phyloP scores from a whole-genome alignment of 371 early-diverging fungal genomes.

The Syncephalastrum monosporum region DNA sequence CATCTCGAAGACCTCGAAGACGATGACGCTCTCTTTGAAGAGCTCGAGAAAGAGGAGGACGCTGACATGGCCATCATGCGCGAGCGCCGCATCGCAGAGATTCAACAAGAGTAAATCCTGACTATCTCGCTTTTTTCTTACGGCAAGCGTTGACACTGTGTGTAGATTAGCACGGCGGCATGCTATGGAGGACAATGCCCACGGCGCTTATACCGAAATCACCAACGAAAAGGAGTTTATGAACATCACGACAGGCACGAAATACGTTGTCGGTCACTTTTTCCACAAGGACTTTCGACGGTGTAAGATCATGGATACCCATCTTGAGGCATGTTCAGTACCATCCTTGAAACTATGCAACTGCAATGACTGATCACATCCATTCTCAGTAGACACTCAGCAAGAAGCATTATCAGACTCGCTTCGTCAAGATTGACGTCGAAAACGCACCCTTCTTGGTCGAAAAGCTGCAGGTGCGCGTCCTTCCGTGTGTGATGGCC shows the following conservation, averaged over 20 bases:
- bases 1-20: slow-evolving; percentile 35
- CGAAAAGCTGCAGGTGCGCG: slow-evolving; percentile 80
- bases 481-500: slow-evolving; percentile 89
- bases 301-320: slow-evolving; percentile 92
- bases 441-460: slow-evolving; percentile 91
- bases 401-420: slow-evolving; percentile 76
- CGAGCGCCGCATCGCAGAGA: slow-evolving; percentile 63
- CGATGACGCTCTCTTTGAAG: slow-evolving; percentile 66
- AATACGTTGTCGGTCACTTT: slow-evolving; percentile 85
- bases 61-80: slow-evolving; percentile 46
- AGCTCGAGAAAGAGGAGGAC: slow-evolving; percentile 68
- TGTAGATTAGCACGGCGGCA: slow-evolving; percentile 58
- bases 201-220: slow-evolving; percentile 84
- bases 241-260: slow-evolving; percentile 75
- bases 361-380: neutral
- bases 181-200: slow-evolving; percentile 62
- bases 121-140: neutral
- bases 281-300: slow-evolving; percentile 90
- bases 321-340: slow-evolving; percentile 62
- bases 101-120: slow-evolving; percentile 57
- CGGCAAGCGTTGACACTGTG: neutral
- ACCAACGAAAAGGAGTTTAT: slow-evolving; percentile 86
- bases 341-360: neutral
- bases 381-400: slow-evolving; percentile 51
- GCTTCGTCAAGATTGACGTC: slow-evolving; percentile 88